Conservation (phyloP, 208 protist species). For the Sergeia podlipaevii region DNA sequence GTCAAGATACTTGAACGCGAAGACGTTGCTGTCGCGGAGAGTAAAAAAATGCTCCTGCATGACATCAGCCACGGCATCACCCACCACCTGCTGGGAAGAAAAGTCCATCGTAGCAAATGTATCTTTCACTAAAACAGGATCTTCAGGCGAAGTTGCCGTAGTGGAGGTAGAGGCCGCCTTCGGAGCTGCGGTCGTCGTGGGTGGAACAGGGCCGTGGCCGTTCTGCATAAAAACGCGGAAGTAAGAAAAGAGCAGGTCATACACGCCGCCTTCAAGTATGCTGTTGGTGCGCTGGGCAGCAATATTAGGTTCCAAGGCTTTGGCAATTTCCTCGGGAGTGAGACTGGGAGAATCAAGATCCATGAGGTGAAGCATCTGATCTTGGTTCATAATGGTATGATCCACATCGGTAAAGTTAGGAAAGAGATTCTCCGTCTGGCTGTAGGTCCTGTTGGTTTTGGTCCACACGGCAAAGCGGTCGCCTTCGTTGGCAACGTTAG, state of each 20-base stretch:
- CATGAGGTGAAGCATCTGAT: conserved; percentile 20
- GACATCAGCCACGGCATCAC: conserved; percentile 11
- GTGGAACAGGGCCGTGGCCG: not conserved
- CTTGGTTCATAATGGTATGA: conserved; percentile 28
- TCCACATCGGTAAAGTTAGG: conserved; percentile 24
- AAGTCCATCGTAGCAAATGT: too few relatives aligned
- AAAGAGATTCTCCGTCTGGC: conserved; percentile 35
- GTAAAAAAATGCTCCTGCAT: conserved; percentile 8
- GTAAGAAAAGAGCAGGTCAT: conserved; percentile 23
- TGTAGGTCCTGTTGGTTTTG: conserved; percentile 38
- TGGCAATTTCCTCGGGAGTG: conserved; percentile 1
- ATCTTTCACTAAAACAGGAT: conserved; percentile 7
- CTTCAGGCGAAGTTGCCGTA: not conserved
- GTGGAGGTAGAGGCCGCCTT: too few relatives aligned
- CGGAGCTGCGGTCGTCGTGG: not conserved
- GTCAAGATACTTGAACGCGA: conserved; percentile 33
- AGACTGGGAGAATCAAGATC: not conserved
- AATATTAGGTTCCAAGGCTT: not conserved
- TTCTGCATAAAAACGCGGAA: conserved; percentile 15
- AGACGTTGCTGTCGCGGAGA: conserved; percentile 15
- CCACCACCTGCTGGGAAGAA: conserved; percentile 9
- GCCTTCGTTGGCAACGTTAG: conserved; percentile 33
- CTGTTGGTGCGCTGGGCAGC: not conserved
- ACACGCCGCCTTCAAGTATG: conserved; percentile 17
- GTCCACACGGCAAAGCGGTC: conserved; percentile 35